Evolutionary conservation across 345 rosid species (phyloP).

Genomic region (Odontarrhena argentea): DNA sequence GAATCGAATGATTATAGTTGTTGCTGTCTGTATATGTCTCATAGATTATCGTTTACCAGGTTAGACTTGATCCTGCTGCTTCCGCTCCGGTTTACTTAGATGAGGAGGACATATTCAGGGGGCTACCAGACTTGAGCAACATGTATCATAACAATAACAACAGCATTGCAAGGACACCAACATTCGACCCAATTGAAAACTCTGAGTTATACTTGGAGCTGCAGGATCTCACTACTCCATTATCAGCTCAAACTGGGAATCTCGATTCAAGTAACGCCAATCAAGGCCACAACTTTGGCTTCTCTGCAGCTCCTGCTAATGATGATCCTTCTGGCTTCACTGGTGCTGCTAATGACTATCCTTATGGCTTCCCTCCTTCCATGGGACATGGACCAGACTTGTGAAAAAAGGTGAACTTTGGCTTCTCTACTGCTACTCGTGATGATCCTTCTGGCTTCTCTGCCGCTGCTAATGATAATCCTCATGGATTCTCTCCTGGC

Average conservation of each 20-base stretch:
- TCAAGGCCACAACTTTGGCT: slow-evolving; percentile 19
- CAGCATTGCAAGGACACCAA: slow-evolving; percentile 25
- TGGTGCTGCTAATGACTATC: slow-evolving; percentile 25
- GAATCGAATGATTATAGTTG: neutral
- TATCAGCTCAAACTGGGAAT: slow-evolving; percentile 21
- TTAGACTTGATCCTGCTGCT: slow-evolving; percentile 4
- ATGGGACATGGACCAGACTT: slow-evolving; percentile 23
- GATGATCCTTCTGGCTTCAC: slow-evolving; percentile 19
- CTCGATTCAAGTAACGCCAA: slow-evolving; percentile 4
- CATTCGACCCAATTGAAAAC: slow-evolving; percentile 36
- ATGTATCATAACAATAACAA: slow-evolving; percentile 26
- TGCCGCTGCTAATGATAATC: no score
- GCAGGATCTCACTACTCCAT: slow-evolving; percentile 35
- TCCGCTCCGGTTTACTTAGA: slow-evolving; percentile 23
- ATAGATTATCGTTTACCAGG: slow-evolving; percentile 27
- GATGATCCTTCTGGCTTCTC: no score
- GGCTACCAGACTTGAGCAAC: slow-evolving; percentile 27
- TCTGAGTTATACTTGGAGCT: slow-evolving; percentile 38
- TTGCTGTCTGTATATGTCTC: slow-evolving; percentile 22
- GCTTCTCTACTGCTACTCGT: no score
- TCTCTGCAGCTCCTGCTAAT: slow-evolving; percentile 25
- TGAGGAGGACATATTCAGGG: slow-evolving; percentile 30
- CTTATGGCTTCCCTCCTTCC: slow-evolving; percentile 9
- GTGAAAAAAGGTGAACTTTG: neutral
- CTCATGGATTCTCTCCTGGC: no score